These are phyloP conservation scores for Scheffersomyces cryptocercus DNA, from an alignment of 1,139 yeast species.

Conservation along the genomic window DNA sequence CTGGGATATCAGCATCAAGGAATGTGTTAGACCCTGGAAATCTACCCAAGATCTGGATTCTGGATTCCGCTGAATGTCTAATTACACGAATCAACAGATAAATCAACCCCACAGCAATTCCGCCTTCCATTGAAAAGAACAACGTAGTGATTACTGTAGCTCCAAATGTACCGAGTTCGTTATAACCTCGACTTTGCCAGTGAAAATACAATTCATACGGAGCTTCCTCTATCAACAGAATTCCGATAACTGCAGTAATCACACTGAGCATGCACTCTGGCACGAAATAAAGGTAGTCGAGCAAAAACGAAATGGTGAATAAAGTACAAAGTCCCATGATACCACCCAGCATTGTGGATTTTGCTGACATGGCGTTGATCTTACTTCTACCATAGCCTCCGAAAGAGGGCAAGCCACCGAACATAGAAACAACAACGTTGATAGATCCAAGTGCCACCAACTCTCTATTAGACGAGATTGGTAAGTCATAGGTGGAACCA, in stretches of 20 bases:
- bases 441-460: constrained; percentile 80
- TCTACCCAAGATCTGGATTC: constrained; percentile 87
- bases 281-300: constrained; percentile 67
- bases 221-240: constrained; percentile 80
- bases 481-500: constrained; percentile 65
- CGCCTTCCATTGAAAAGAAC: constrained; percentile 84
- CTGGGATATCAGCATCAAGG: constrained; percentile 68
- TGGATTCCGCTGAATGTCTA: constrained; percentile 80
- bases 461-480: constrained; percentile 75
- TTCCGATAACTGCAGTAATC: constrained; percentile 77
- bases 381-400: constrained; percentile 97
- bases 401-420: constrained; percentile 88
- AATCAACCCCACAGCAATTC: constrained; percentile 81
- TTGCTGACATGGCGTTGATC: constrained; percentile 82
- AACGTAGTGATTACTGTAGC: constrained; percentile 74
- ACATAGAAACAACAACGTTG: constrained; percentile 63
- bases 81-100: constrained; percentile 81
- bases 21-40: constrained; percentile 76
- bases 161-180: constrained; percentile 72
- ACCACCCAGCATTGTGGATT: constrained; percentile 80
- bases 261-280: constrained; percentile 85
- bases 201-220: constrained; percentile 80
- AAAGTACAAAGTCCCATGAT: constrained; percentile 77
- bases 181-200: constrained; percentile 70
- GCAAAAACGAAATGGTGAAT: constrained; percentile 59